Conservation (phyloP, 768 basidiomycete species). For the Lactarius tabidus region DNA sequence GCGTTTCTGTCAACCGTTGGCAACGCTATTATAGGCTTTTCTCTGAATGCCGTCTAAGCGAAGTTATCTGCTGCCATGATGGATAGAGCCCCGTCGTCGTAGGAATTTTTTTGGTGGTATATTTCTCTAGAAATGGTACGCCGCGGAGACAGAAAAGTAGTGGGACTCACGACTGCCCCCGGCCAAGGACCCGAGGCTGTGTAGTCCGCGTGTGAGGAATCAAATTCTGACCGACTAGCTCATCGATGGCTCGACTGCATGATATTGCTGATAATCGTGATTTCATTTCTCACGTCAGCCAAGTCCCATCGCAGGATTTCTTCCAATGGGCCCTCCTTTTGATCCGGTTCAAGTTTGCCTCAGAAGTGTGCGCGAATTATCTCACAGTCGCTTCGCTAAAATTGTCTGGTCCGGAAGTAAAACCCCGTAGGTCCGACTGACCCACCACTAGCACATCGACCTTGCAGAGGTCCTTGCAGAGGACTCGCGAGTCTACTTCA, state of each 20-base stretch:
- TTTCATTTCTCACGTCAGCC: background rate
- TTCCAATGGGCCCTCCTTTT: too few species aligned
- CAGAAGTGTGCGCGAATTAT: too few species aligned
- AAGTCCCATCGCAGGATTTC: too few species aligned
- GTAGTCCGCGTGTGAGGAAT: background rate
- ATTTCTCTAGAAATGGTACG: background rate
- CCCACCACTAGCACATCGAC: too few species aligned
- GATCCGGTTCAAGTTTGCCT: too few species aligned
- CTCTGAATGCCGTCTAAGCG: too few species aligned
- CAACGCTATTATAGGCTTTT: background rate
- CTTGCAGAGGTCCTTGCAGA: too few species aligned
- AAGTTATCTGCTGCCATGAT: background rate
- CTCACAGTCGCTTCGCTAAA: too few species aligned
- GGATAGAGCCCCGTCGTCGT: background rate
- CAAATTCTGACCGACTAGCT: background rate
- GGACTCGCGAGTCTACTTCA: too few species aligned
- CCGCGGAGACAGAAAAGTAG: background rate
- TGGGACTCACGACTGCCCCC: background rate
- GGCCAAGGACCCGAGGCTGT: too few species aligned
- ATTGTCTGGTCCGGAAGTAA: too few species aligned
- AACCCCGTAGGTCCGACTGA: too few species aligned
- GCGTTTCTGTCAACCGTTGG: background rate
- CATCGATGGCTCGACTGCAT: background rate
- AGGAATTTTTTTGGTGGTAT: background rate
- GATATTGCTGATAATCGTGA: background rate